Evolutionary conservation across 2,329 filamentous ascomycete genomes (phyloP), one percentile per base, ranked within the genome.

Genomic region (Colletotrichum gloeosporioides): DNA sequence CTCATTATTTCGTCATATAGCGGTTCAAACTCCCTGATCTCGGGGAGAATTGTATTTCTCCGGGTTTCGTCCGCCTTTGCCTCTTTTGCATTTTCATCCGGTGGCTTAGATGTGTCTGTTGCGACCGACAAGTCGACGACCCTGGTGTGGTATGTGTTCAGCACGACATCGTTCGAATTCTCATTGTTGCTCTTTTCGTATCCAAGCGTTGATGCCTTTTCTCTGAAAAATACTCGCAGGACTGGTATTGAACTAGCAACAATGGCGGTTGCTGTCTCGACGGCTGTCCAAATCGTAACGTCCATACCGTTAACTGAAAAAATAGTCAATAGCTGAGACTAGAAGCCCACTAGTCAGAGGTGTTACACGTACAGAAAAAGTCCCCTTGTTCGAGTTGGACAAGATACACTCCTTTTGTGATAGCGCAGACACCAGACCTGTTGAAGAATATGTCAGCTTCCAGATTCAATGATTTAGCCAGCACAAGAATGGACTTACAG

Each of bases 161-260:
- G 25, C 4, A 67, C 55, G 15, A 76, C 15, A 7, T 69, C 36
- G 8, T 76, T 25, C 3, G 69, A 68, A 34, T 76, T 39, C 3
- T 68, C 32, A 15, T 57, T 69, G 6, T 27, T 63, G 34, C 44
- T 68, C 12, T 59, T 55, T 31, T 76, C 55, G 39, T 55, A 73
- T 3, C 75, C 73, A 8, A 57, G 59, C 3, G 73, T 76, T 3
- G 73, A 73, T 3, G 75, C 57, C 44, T 78, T 79, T 29, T 76
- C 72, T 3, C 73, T 72, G 69, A 83, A 72, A 4, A 83, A 78
- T n/a, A 80, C 81, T 2, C 82, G 81, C 9, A 84, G 71, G n/a
- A 84, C 82, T 10, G 83, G 83, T 29, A 84, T 82, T 5, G 81
- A 83, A 49, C 81, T 79, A 8, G 81, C 82, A 4, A 82, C 77